Evolutionary conservation across 2,329 filamentous ascomycete genomes (phyloP).

Genomic region (Xylariaceae sp.): DNA sequence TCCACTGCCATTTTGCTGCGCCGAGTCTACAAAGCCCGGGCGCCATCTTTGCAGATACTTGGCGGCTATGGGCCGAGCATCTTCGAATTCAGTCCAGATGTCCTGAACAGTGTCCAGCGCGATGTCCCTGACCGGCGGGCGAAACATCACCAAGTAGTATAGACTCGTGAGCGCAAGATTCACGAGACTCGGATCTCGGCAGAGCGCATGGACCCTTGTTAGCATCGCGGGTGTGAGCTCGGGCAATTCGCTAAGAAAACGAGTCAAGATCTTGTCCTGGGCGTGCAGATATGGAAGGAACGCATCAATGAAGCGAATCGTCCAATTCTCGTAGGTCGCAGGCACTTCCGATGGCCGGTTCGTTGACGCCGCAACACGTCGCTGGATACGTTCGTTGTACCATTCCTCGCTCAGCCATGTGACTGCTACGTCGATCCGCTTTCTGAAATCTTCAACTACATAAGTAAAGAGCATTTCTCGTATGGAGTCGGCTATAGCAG

Average conservation of each 20-base stretch:
- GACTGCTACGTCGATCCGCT: slow-evolving; percentile 82
- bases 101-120: slow-evolving; percentile 61
- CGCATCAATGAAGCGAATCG: slow-evolving; percentile 75
- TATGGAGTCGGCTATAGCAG: slow-evolving; percentile 59
- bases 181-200: slow-evolving; percentile 60
- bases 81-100: slow-evolving; percentile 62
- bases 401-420: slow-evolving; percentile 96
- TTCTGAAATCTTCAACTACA: slow-evolving; percentile 86
- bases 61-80: slow-evolving; percentile 55
- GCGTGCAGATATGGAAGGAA: slow-evolving; percentile 88
- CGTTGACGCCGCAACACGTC: slow-evolving; percentile 38
- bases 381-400: slow-evolving; percentile 75
- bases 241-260: slow-evolving; percentile 88
- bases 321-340: slow-evolving; percentile 73
- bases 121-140: slow-evolving; percentile 57
- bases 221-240: slow-evolving; percentile 69
- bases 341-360: slow-evolving; percentile 42
- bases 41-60: slow-evolving; percentile 60
- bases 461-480: slow-evolving; percentile 78
- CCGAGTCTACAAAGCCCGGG: slow-evolving; percentile 45
- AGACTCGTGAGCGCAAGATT: slow-evolving; percentile 59
- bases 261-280: slow-evolving; percentile 82
- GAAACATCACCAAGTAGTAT: slow-evolving; percentile 62
- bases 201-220: slow-evolving; percentile 62
- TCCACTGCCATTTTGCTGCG: slow-evolving; percentile 21